Conservation (phyloP, 2,329 filamentous ascomycete species). For the Xylaria sp. region DNA sequence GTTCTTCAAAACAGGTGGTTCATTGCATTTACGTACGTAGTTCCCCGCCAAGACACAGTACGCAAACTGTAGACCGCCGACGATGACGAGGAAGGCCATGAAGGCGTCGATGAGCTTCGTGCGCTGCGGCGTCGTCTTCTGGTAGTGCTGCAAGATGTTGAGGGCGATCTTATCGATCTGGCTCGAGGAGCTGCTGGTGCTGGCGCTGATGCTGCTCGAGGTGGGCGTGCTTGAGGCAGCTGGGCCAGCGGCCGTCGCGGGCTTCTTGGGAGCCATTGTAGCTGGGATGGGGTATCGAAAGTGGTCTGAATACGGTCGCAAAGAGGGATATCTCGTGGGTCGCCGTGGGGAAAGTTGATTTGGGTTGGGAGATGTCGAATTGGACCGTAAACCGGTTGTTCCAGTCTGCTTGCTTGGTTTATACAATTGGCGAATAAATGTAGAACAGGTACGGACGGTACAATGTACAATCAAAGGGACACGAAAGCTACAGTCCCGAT, state of each 20-base stretch:
- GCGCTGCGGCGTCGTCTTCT: conserved; percentile 84
- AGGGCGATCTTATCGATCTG: conserved; percentile 69
- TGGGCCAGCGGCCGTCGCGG: conserved; percentile 49
- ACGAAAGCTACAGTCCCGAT: conserved; percentile 51
- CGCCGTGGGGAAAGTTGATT: conserved; percentile 22
- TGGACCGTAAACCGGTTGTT: conserved; percentile 23
- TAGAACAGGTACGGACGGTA: not conserved
- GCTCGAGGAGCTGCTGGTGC: conserved; percentile 18
- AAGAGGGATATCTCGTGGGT: conserved; percentile 18
- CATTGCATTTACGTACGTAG: conserved; percentile 73
- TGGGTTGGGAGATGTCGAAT: conserved; percentile 24
- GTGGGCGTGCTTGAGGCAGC: conserved; percentile 41
- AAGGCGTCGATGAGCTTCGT: conserved; percentile 93
- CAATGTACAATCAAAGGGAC: conserved; percentile 43
- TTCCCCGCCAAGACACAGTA: conserved; percentile 94
- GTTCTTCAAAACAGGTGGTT: not conserved
- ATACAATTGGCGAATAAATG: not conserved
- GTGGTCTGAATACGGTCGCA: conserved; percentile 17
- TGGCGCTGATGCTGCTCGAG: conserved; percentile 37
- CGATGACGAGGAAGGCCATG: conserved; percentile 84
- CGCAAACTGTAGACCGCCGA: conserved; percentile 90
- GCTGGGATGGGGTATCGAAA: conserved; percentile 22
- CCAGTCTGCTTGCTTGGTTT: conserved; percentile 12
- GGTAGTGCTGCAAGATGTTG: conserved; percentile 82
- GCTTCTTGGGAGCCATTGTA: conserved; percentile 65